Evolutionary conservation across 345 rosid genomes (phyloP), one percentile per base, ranked within the genome.

Genomic region (Physaria fendleri): DNA sequence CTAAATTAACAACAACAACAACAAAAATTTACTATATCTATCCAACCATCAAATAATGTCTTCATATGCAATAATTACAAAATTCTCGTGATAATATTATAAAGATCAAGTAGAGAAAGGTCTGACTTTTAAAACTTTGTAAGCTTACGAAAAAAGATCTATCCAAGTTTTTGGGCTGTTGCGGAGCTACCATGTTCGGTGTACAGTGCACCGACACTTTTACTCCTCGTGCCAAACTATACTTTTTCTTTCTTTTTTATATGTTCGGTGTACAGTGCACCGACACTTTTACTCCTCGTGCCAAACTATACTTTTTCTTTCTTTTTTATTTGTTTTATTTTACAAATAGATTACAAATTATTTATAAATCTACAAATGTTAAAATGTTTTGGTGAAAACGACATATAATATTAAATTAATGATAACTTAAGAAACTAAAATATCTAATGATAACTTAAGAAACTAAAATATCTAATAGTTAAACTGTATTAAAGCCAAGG

Each of bases 191-290:
- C 42, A n/a, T 30, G 38, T 33, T 68, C 47, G 41, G 43, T 52
- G 49, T 52, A 34, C 42, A 66, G 43, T 56, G 49, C 62, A 59
- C 66, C 73, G 67, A 68, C 73, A 60, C 49, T 43, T 53, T 44
- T 34, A 52, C 8, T 27, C 2, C 66, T 43, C 56, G 34, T 68
- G 73, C 55, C 52, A 51, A 43, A 43, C 18, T 22, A 34, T 42
- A 41, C 6, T 47, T 46, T 67, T 29, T 39, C 8, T 59, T 39
- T 40, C 23, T 39, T 58, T 49, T 3, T 30, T 9, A 8, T 9
- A 8, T 10, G 4, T 32, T 2, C 24, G 24, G 24, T 2, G 2
- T 4, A 22, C 2, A 2, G 24, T 22, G 2, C 24, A 22, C 4
- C 2, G 2, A 22, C 24, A 22, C 24, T 22, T 37, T 37, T 13